phyloP scores from a whole-genome alignment of 2,329 filamentous ascomycete genomes.

The Xylariaceae sp. region DNA sequence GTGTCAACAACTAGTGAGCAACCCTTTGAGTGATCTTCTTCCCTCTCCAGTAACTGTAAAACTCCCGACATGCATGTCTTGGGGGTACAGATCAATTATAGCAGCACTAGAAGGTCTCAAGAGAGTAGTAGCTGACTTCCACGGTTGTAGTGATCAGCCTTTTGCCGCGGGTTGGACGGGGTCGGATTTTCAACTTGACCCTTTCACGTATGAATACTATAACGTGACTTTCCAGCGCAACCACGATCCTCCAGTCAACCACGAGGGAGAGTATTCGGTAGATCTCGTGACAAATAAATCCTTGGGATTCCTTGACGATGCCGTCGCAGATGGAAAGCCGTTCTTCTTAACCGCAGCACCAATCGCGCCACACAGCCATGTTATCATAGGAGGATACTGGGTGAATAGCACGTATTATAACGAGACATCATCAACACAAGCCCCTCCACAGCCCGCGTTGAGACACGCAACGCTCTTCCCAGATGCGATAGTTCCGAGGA shows the following conservation, averaged over 20 bases:
- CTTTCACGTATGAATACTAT: constrained; percentile 40
- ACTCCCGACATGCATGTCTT: too few species aligned
- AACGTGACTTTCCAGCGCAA: constrained; percentile 8
- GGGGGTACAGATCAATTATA: too few species aligned
- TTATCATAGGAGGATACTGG: neutral
- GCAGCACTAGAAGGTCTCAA: too few species aligned
- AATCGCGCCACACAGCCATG: constrained; percentile 53
- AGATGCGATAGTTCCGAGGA: constrained; percentile 55
- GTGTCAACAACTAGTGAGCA: constrained; percentile 56
- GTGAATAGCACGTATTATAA: neutral
- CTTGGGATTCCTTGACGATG: constrained; percentile 56
- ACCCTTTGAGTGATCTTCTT: too few species aligned
- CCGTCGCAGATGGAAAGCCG: constrained; percentile 46
- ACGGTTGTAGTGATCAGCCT: constrained; percentile 49
- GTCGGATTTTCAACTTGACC: constrained; percentile 52
- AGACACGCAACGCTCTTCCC: constrained; percentile 59
- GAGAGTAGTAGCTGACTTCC: too few species aligned
- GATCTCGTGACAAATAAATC: constrained; percentile 58
- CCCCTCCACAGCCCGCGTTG: constrained; percentile 51
- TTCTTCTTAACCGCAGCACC: constrained; percentile 65
- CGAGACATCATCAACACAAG: neutral
- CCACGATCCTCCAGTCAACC: constrained; percentile 1
- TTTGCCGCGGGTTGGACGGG: constrained; percentile 54
- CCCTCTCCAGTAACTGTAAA: too few species aligned
- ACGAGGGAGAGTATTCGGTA: constrained; percentile 24